phyloP scores from a whole-genome alignment of 2,329 filamentous ascomycete species.

The Colletotrichum neosansevieriae region DNA sequence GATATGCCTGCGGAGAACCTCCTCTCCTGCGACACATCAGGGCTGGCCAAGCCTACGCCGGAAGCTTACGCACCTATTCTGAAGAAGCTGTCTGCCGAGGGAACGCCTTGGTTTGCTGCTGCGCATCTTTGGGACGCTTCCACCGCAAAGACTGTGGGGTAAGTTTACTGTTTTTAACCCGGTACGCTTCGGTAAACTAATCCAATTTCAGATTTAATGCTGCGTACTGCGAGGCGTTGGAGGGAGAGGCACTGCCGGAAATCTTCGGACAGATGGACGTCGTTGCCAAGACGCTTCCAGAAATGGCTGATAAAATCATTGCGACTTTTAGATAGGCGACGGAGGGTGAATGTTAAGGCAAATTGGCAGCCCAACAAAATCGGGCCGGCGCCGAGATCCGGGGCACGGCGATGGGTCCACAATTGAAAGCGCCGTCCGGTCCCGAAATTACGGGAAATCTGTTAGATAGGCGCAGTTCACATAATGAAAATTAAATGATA shows the following conservation, averaged over 20 bases:
- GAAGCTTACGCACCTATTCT: constrained; percentile 59
- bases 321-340: constrained; percentile 38
- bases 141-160: constrained; percentile 61
- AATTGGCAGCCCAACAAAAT: too few species aligned
- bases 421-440: too few species aligned
- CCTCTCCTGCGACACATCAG: constrained; percentile 61
- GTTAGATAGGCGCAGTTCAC: too few species aligned
- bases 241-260: constrained; percentile 26
- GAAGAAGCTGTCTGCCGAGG: constrained; percentile 52
- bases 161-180: constrained; percentile 20
- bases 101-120: constrained; percentile 68
- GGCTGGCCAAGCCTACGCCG: constrained; percentile 63
- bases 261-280: constrained; percentile 66
- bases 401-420: too few species aligned
- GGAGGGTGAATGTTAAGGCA: too few species aligned
- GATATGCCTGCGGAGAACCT: constrained; percentile 64
- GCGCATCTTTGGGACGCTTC: constrained; percentile 72
- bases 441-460: too few species aligned
- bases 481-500: too few species aligned
- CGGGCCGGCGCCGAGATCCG: too few species aligned
- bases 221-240: constrained; percentile 59
- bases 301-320: constrained; percentile 60
- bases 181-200: background rate
- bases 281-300: constrained; percentile 57
- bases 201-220: constrained; percentile 55